These are phyloP conservation scores for Suhomyces faveliae DNA, from an alignment of 805 yeast genomes.

Conservation along the genomic window DNA sequence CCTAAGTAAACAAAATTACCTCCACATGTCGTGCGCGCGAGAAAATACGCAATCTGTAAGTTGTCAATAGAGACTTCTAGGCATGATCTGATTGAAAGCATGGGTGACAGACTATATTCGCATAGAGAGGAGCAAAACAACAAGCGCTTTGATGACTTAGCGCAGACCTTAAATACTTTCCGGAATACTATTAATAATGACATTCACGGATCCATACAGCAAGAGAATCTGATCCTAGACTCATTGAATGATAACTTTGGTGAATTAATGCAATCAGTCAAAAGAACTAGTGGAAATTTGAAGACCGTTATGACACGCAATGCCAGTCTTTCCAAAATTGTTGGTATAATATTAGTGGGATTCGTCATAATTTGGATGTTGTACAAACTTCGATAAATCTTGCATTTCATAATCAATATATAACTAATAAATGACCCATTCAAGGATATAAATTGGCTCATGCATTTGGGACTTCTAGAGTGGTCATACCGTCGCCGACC, in stretches of 20 bases:
- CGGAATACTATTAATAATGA: conserved; percentile 43
- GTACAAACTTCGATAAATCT: conserved; percentile 23
- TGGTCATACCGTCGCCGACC: not conserved
- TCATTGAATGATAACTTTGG: conserved; percentile 39
- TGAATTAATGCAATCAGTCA: conserved; percentile 36
- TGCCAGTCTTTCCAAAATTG: conserved; percentile 39
- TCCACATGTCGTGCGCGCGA: not conserved
- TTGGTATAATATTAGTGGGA: conserved; percentile 31
- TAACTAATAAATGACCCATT: not conserved
- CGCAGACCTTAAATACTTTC: conserved; percentile 42
- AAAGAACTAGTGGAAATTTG: conserved; percentile 40
- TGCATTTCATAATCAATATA: conserved; percentile 1
- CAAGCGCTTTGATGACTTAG: conserved; percentile 42
- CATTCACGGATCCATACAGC: conserved; percentile 41
- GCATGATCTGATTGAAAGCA: conserved; percentile 4
- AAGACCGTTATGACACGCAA: conserved; percentile 41
- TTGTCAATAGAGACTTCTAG: not conserved
- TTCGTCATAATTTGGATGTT: conserved; percentile 41
- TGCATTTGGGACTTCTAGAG: not conserved
- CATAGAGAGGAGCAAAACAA: conserved; percentile 44
- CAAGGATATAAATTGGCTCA: not conserved
- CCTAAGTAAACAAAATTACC: not conserved
- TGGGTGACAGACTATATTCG: conserved; percentile 31
- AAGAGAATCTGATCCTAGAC: conserved; percentile 39
- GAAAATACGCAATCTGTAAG: not conserved